Base-by-base conservation (phyloP, 345 rosid species). In the Noccaea caerulescens region DNA sequence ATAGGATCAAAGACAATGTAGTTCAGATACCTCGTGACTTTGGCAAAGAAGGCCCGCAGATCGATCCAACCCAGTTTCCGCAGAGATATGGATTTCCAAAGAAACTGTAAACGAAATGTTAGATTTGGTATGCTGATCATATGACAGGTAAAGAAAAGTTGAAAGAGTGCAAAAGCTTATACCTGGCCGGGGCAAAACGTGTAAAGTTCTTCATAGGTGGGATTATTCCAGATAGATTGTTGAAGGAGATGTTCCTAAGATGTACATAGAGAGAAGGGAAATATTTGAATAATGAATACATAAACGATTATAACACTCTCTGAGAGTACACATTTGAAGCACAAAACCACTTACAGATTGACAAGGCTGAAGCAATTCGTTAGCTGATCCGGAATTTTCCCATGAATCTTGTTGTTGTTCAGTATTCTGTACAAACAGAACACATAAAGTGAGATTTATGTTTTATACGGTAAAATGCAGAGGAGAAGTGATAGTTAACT, bases 11-110 rank as follows among this genome's bases (percentile, higher is more conserved):
- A 20, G 23, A 20, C 23, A 0, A 27, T 25, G 42, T 0, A 0
- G 9, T 33, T 41, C 30, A 46, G 12, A 56, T 76, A 91, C 99
- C 95, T 87, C 39, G 78, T 16, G 89, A 58, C 61, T 83, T 91
- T 1, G 81, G 77, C 8, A 63, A 56, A 44, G 80, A 72, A 18
- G 86, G 87, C 37, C 84, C 87, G 64, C 98, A 92, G 18, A 87
- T 79, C 1, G 96, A 88, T 44, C 97, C 98, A 52, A 81, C 60
- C 98, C 99, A 92, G 66, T 88, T 72, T 18, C 98, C 98, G 11
- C 96, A 90, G 5, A 95, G 80, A 34, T 83, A 80, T 1, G 90
- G 88, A 69, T 95, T 95, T 33, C 94, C 98, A 27, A 77, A 37
- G 76, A 85, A 95, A 76, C 99, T 95, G 82, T 3, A 8, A 39